phyloP scores from a whole-genome alignment of 1,284 basidiomycete genomes.

The Marasmius sp. region DNA sequence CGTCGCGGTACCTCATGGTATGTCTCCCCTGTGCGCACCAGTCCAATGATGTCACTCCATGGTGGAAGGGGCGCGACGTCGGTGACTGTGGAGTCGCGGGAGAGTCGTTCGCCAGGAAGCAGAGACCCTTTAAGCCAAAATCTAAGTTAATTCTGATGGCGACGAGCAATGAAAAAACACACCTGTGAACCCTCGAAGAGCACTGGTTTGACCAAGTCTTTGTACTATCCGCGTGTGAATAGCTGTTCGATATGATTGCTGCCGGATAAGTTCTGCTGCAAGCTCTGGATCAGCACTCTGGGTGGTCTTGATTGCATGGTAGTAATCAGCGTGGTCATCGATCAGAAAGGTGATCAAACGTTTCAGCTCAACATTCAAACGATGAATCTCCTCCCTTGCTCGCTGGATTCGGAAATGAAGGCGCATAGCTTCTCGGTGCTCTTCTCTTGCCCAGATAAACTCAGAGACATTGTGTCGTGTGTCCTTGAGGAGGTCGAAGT shows the following conservation, averaged over 20 bases:
- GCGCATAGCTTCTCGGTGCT: slow-evolving; percentile 2
- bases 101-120: not conserved
- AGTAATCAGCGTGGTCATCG: not conserved
- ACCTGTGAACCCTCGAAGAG: not conserved
- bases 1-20: not conserved
- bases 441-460: not conserved
- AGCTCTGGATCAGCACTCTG: not conserved
- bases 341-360: slow-evolving; percentile 6
- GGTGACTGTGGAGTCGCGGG: not conserved
- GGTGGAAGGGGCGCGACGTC: not conserved
- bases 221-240: not conserved
- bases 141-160: not conserved
- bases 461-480: not conserved
- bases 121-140: not conserved
- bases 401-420: not conserved
- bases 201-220: not conserved
- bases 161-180: not conserved
- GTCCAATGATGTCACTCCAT: not conserved
- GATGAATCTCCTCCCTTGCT: slow-evolving; percentile 5
- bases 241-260: not conserved
- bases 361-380: slow-evolving; percentile 7
- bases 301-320: not conserved
- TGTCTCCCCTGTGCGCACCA: not conserved
- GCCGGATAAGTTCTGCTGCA: not conserved
- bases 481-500: slow-evolving; percentile 8